These are phyloP conservation scores for Chlorella vulgaris DNA, from an alignment of 139 green algal species.

Conservation along the genomic window DNA sequence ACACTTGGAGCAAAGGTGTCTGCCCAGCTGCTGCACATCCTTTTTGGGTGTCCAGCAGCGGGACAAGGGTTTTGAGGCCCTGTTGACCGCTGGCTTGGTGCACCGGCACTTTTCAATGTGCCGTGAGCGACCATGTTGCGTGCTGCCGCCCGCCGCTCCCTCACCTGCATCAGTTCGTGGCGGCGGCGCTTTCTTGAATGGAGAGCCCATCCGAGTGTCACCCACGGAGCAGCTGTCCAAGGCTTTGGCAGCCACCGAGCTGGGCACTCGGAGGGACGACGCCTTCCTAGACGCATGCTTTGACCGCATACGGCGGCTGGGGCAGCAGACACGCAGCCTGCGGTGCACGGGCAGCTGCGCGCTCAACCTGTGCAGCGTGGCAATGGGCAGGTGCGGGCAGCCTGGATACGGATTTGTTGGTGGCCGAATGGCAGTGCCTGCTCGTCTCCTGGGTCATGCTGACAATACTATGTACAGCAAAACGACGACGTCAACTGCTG, in stretches of 20 bases:
- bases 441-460: not conserved
- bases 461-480: not conserved
- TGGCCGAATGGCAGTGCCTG: not conserved
- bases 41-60: no score
- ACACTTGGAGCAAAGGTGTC: no score
- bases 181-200: slow-evolving; percentile 82
- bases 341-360: slow-evolving; percentile 92
- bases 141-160: no score
- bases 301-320: slow-evolving; percentile 65
- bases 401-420: no score
- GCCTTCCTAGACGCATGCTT: slow-evolving; percentile 76
- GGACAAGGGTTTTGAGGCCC: no score
- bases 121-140: no score
- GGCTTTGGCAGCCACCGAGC: slow-evolving; percentile 88
- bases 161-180: slow-evolving; percentile 56
- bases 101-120: no score
- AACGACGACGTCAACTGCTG: not conserved
- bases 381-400: slow-evolving; percentile 45
- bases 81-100: not conserved
- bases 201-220: slow-evolving; percentile 66
- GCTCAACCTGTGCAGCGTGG: slow-evolving; percentile 82
- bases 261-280: slow-evolving; percentile 72
- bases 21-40: no score
- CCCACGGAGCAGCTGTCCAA: slow-evolving; percentile 52
- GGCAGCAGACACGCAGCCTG: slow-evolving; percentile 55